A percentile compares a stretch with the other conserved stretches of the same genome.
Conservation (phyloP, 2,329 filamentous ascomycete genomes). For the Cadophora gregata region DNA sequence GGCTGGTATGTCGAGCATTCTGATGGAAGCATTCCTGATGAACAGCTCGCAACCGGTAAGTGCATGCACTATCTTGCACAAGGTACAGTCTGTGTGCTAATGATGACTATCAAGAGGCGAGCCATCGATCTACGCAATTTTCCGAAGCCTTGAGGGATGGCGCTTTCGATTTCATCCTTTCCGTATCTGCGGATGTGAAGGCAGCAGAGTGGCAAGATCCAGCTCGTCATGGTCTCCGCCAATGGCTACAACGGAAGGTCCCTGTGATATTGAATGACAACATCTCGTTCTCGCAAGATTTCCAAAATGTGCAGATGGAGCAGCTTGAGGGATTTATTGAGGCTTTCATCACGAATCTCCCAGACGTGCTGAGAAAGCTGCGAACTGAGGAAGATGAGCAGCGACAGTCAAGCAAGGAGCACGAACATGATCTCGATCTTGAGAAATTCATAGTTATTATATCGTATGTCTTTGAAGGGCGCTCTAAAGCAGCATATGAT, state of each 20-base stretch:
- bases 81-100: slow-evolving; percentile 17
- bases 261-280: slow-evolving; percentile 71
- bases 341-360: slow-evolving; percentile 93
- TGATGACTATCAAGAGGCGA: slow-evolving; percentile 59
- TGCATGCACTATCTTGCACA: neutral
- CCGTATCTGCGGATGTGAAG: slow-evolving; percentile 81
- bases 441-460: slow-evolving; percentile 93
- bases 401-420: slow-evolving; percentile 67
- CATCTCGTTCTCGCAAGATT: slow-evolving; percentile 71
- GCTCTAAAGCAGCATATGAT: slow-evolving; percentile 77
- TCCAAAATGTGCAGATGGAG: slow-evolving; percentile 76
- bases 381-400: slow-evolving; percentile 91
- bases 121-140: slow-evolving; percentile 74
- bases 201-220: slow-evolving; percentile 87
- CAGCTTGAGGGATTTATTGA: slow-evolving; percentile 89
- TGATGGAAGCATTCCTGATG: slow-evolving; percentile 62
- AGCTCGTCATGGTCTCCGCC: slow-evolving; percentile 79
- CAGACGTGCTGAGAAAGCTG: slow-evolving; percentile 85
- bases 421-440: slow-evolving; percentile 74
- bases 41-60: slow-evolving; percentile 66
- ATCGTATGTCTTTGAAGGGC: slow-evolving; percentile 86
- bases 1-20: slow-evolving; percentile 82
- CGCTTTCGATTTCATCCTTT: slow-evolving; percentile 89
- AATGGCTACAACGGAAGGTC: slow-evolving; percentile 83
- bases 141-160: slow-evolving; percentile 82